Base-by-base conservation (phyloP, 352 stramenopile species). In the Plasmopara viticola region DNA sequence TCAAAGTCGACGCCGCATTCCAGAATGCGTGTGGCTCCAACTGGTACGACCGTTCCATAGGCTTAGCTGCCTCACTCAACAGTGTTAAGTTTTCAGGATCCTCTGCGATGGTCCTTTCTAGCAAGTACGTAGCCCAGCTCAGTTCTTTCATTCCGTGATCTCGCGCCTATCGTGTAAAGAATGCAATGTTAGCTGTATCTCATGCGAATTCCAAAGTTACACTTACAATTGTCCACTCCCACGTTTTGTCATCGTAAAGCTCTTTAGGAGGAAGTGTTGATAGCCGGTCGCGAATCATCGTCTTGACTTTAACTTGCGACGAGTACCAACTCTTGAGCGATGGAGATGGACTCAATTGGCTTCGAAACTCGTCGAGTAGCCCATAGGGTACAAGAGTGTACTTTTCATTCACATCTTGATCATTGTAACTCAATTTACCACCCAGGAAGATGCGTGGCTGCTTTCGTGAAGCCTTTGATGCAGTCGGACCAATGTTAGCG, bases 181-280 rank as follows among this genome's bases (percentile, higher is more conserved):
- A 43, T 56, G 20, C 50, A 46, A 34, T 2, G 31, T 54, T 44
- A 53, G 38, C 13, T 9, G 1, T 6, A 48, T 3, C n/a, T 25
- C 15, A n/a, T 37, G 12, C 17, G 6, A 18, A 3, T 49, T 15
- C 30, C 8, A 20, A 10, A n/a, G 3, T 15, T 34, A 31, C 8
- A 56, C 82, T 58, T 53, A 83, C 68, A 31, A 97, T 90, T 0
- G 92, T 97, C 78, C 84, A 96, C 55, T 98, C 92, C 92, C 92
- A 98, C 5, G 90, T 97, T 41, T 90, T 73, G 53, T 86, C 64
- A 28, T 80, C 69, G 70, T 96, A 97, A n/a, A 87, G 84, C 6
- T 63, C 39, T n/a, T 56, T 60, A n/a, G 74, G 67, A 7, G 81
- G 68, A 13, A 95, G 57, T 8, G 44, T 57, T 8, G 66, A 46